Percentiles rank a stretch among this genome's conserved stretches.
Conservation (phyloP, 78 protist species). For the Dictyostelium purpureum region DNA sequence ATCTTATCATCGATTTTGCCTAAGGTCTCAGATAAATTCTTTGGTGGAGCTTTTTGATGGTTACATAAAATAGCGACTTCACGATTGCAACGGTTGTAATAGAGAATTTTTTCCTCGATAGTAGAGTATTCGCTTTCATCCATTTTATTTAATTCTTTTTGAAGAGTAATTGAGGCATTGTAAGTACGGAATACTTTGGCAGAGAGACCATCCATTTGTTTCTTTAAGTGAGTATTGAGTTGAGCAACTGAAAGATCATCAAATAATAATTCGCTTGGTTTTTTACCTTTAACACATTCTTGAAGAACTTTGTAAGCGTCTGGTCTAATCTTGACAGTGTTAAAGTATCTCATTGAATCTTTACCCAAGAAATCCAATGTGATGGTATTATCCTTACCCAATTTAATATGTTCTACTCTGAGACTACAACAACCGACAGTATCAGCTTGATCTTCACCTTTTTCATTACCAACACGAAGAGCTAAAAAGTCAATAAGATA, state of each 20-base stretch:
- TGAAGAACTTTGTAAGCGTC: conserved; percentile 40
- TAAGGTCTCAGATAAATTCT: conserved; percentile 40
- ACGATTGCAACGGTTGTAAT: conserved; percentile 94
- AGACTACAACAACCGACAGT: conserved; percentile 99
- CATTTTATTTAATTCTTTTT: conserved; percentile 79
- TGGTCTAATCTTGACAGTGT: conserved; percentile 82
- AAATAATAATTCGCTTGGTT: conserved; percentile 82
- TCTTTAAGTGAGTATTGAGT: conserved; percentile 93
- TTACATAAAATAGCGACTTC: conserved; percentile 99
- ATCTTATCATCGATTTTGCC: conserved; percentile 64
- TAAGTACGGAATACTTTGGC: conserved; percentile 99
- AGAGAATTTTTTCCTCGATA: conserved; percentile 83
- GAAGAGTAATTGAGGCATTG: conserved; percentile 98
- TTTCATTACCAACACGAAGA: conserved; percentile 98
- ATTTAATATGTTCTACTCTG: conserved; percentile 94
- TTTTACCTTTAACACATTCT: conserved; percentile 51
- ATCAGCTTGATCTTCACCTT: conserved; percentile 98
- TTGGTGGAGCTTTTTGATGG: conserved; percentile 96
- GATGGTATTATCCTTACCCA: conserved; percentile 41
- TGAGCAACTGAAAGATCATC: conserved; percentile 70
- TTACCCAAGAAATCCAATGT: conserved; percentile 98
- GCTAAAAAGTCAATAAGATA: conserved; percentile 97
- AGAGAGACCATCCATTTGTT: conserved; percentile 94
- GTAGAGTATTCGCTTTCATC: conserved; percentile 6
- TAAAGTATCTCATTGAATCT: conserved; percentile 95